These are phyloP conservation scores for Boletus vermiculosoides DNA, from an alignment of 768 basidiomycete species.

Conservation along the genomic window DNA sequence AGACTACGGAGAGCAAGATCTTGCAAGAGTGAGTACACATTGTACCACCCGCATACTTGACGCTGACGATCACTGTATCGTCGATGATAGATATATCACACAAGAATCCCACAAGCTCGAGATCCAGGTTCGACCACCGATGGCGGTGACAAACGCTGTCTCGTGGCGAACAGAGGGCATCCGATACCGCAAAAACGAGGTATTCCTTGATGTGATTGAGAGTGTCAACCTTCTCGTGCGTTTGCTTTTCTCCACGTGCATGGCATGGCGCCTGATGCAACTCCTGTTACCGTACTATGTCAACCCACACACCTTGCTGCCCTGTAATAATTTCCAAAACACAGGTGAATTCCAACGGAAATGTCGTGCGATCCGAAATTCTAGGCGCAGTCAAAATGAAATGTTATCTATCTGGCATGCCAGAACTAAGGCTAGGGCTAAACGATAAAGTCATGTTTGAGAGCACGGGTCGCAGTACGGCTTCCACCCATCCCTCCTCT, in stretches of 20 bases:
- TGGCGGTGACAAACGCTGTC: slow-evolving; percentile 97
- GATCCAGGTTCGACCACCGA: slow-evolving; percentile 87
- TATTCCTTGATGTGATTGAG: slow-evolving; percentile 97
- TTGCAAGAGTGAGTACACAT: slow-evolving; percentile 75
- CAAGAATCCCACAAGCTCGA: slow-evolving; percentile 98
- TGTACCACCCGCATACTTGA: background rate
- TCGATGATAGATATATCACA: slow-evolving; percentile 77
- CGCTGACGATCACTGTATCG: background rate
- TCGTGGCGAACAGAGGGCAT: slow-evolving; percentile 99
- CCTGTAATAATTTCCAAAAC: background rate
- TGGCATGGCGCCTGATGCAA: background rate
- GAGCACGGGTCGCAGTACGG: slow-evolving; percentile 88
- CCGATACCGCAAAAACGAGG: slow-evolving; percentile 97
- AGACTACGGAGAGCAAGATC: slow-evolving; percentile 99
- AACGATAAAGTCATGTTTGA: slow-evolving; percentile 99
- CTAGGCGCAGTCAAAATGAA: slow-evolving; percentile 99
- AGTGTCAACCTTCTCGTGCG: slow-evolving; percentile 92
- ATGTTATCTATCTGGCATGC: slow-evolving; percentile 99
- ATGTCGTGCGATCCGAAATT: slow-evolving; percentile 96
- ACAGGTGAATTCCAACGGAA: slow-evolving; percentile 95
- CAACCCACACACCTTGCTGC: background rate
- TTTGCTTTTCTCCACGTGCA: slow-evolving; percentile 6
- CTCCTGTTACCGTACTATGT: background rate
- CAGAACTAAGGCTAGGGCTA: slow-evolving; percentile 89
- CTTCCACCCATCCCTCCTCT: background rate